Base-by-base conservation (phyloP, 2,329 filamentous ascomycete species). In the Xylaria arbuscula region DNA sequence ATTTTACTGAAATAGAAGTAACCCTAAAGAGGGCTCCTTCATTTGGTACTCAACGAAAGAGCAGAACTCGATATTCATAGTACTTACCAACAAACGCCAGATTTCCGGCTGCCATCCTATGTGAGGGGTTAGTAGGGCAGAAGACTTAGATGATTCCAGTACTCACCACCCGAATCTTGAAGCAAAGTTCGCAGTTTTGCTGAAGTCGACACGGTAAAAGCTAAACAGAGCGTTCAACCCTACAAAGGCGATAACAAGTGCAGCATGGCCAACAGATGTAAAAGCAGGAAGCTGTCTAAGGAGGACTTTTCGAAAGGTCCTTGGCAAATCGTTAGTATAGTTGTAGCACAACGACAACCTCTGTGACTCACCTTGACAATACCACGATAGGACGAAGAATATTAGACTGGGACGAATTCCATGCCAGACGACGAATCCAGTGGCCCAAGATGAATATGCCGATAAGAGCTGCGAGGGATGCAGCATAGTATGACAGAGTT, bases 51-150 rank as follows among this genome's bases (percentile, higher is more conserved):
- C 5, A 5, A 17, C 10, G 42, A 8, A 24, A 34, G 11, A 28
- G n/a, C 24, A 11, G 24, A 11, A 40, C 5, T n/a, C 3, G 17
- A 36, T 45, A 28, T 28, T 45, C n/a, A 64, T 59, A 19, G 15
- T 62, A 64, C 68, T 66, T 17, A 70, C 68, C 62, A 3, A 70
- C 62, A 48, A 70, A 60, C 13, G 78, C 79, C 40, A 85, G 71
- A 62, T 87, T 87, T 38, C 74, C 79, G 13, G 82, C 73, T 0
- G 81, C 76, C 74, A 87, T 79, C 85, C 85, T 87, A 11, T 9
- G 55, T 19, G 38, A 34, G 22, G 19, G 59, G 62, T 76, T 69
- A 75, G 70, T 32, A 32, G 13, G 48, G 24, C 22, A 47, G 17
- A 11, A 15, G 17, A 51, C 22, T 28, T 10, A 13, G 22, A 47